Conservation (phyloP, 2,329 filamentous ascomycete genomes). For the Periglandula ipomoeae region DNA sequence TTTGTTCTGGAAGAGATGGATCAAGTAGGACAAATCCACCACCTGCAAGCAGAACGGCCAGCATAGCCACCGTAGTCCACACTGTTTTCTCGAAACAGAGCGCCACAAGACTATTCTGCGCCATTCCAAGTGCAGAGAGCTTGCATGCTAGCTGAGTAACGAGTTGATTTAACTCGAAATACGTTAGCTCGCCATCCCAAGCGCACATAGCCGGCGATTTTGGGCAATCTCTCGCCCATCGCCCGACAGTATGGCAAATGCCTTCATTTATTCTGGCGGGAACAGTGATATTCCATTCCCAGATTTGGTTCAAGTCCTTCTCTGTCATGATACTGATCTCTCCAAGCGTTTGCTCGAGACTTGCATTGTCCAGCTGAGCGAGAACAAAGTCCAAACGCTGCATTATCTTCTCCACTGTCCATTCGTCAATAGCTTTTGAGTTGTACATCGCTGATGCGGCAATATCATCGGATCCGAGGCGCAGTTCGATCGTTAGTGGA, state of each 20-base stretch:
- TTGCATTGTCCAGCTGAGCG: neutral
- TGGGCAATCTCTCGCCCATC: neutral
- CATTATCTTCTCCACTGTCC: neutral
- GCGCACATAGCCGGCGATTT: conserved; percentile 5
- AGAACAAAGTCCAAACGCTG: neutral
- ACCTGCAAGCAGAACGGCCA: conserved; percentile 19
- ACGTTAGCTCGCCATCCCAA: conserved; percentile 31
- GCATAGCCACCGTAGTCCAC: conserved; percentile 14
- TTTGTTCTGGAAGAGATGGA: conserved; percentile 12
- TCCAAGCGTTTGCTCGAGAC: neutral
- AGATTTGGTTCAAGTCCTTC: neutral
- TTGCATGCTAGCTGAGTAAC: conserved; percentile 9
- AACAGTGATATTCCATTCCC: neutral
- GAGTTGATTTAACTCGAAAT: conserved; percentile 20
- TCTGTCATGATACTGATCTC: neutral
- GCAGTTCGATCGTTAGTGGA: too few species aligned
- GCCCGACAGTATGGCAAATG: neutral
- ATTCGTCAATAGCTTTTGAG: too few species aligned
- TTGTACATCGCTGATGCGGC: too few species aligned
- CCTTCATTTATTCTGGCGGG: neutral
- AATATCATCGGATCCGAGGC: too few species aligned
- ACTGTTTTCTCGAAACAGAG: conserved; percentile 19
- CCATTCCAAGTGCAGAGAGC: conserved; percentile 1
- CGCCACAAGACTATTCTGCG: conserved; percentile 11
- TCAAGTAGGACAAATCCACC: conserved; percentile 18